These are phyloP conservation scores for Rubia balearica DNA, from an alignment of 305 asterid species.

Conservation along the genomic window DNA sequence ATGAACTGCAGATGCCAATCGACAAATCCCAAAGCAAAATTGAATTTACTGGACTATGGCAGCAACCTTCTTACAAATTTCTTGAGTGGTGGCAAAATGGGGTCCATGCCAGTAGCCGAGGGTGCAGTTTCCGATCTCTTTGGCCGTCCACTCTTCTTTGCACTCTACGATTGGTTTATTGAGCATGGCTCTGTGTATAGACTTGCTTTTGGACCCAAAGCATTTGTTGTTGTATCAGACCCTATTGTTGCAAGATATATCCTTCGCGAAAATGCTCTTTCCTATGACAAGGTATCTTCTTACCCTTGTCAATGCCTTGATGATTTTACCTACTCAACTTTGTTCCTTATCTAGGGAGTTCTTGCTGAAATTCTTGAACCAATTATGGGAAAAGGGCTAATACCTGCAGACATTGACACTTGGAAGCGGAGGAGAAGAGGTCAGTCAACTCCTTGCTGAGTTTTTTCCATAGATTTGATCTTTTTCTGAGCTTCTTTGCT, in stretches of 20 bases:
- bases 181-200: conserved; percentile 90
- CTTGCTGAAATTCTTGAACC: conserved; percentile 98
- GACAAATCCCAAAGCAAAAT: conserved; percentile 41
- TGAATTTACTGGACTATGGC: conserved; percentile 70
- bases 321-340: not conserved
- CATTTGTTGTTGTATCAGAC: conserved; percentile 89
- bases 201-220: conserved; percentile 98
- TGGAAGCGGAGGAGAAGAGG: conserved; percentile 99
- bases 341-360: conserved; percentile 52
- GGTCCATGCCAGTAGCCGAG: conserved; percentile 87
- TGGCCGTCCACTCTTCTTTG: conserved; percentile 78
- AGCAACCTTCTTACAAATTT: conserved; percentile 87
- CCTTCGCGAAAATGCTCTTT: conserved; percentile 91
- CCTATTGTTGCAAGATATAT: conserved; percentile 88
- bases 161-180: conserved; percentile 83
- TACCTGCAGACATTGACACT: conserved; percentile 93
- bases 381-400: conserved; percentile 96
- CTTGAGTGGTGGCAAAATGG: conserved; percentile 72
- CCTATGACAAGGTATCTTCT: conserved; percentile 71
- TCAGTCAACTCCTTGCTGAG: conserved; percentile 16
- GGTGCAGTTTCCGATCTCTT: conserved; percentile 94
- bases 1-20: conserved; percentile 57
- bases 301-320: no score
- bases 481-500: no score
- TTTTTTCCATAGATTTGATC: not conserved